These are phyloP conservation scores for Solanum chacoense DNA, from an alignment of 305 asterid genomes.

Conservation along the genomic window DNA sequence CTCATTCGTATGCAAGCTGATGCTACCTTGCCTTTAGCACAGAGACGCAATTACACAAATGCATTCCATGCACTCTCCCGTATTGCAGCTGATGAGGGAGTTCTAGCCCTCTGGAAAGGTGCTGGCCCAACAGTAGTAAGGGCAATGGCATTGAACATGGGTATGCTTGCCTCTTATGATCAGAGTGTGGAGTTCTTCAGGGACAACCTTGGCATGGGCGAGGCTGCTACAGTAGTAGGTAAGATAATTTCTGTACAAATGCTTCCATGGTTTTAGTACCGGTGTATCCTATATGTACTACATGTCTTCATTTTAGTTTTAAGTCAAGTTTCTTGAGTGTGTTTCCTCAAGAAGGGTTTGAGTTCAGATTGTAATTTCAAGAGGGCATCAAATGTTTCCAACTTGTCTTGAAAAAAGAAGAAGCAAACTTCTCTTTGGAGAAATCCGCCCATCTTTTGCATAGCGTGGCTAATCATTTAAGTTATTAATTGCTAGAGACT, in stretches of 20 bases:
- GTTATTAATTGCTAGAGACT: not conserved
- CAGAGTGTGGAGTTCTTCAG: conserved; percentile 75
- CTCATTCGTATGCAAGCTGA: conserved; percentile 99
- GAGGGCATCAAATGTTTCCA: not conserved
- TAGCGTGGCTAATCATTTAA: not conserved
- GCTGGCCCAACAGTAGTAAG: conserved; percentile 97
- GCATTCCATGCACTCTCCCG: conserved; percentile 84
- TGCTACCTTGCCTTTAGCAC: conserved; percentile 76
- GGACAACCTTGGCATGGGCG: conserved; percentile 66
- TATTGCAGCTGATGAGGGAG: conserved; percentile 70
- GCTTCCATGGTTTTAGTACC: not conserved
- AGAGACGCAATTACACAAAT: conserved; percentile 71
- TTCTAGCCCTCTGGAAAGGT: conserved; percentile 92
- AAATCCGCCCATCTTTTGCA: not conserved
- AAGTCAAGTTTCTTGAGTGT: not conserved
- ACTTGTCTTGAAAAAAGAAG: not conserved
- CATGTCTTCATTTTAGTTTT: not conserved
- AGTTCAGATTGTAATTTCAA: not conserved
- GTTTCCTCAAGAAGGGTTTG: not conserved
- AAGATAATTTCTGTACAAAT: conserved; percentile 2
- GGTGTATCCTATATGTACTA: not conserved
- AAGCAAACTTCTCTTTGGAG: not conserved
- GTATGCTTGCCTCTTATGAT: conserved; percentile 96
- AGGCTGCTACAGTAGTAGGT: conserved; percentile 73
- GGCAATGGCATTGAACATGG: conserved; percentile 99